These are phyloP conservation scores for barrel medic (Medicago truncatula) DNA, from an alignment of 306 rosid genomes.

Conservation along the genomic window MtrunA17r5.0-ANR NC_053046.1:20559001-20559500, in stretches of 20 bases:
- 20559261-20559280: constrained; percentile 13
- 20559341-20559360: constrained; percentile 48
- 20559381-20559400: constrained; percentile 45
- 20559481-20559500: not conserved
- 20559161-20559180: constrained; percentile 53
- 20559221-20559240: constrained; percentile 49
- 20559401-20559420: constrained; percentile 45
- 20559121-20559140: constrained; percentile 33
- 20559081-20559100: constrained; percentile 48
- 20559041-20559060: constrained; percentile 41
- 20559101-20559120: constrained; percentile 44
- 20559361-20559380: constrained; percentile 33
- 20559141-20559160: constrained; percentile 48
- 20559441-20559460: constrained; percentile 8
- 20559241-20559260: constrained; percentile 44
- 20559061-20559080: constrained; percentile 53
- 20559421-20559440: too few relatives aligned
- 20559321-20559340: constrained; percentile 33
- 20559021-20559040: constrained; percentile 49
- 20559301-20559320: constrained; percentile 26
- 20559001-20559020: constrained; percentile 42
- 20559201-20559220: constrained; percentile 46
- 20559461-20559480: constrained; percentile 4
- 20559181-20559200: constrained; percentile 47
- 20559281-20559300: not conserved